Conservation (phyloP, 169 alveolate genomes). For the Sarcocystis neurona region DNA sequence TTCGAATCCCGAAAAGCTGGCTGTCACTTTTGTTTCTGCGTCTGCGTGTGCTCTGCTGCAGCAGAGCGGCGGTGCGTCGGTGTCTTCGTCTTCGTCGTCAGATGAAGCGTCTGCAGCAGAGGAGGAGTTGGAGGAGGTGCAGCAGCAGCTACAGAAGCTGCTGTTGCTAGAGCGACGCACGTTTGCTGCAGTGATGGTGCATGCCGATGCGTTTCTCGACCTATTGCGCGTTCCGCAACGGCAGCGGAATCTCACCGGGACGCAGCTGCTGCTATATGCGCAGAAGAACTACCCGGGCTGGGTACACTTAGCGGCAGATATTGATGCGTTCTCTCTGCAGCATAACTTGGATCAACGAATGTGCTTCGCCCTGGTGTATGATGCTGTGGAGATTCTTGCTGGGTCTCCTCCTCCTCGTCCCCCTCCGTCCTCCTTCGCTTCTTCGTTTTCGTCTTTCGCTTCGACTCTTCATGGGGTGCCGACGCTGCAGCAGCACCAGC, state of each 20-base stretch:
- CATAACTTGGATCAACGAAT: conserved; percentile 20
- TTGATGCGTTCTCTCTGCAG: conserved; percentile 43
- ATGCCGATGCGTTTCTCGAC: background rate
- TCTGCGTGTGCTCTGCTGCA: background rate
- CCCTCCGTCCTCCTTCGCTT: background rate
- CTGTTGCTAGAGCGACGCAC: background rate
- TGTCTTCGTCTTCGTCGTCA: background rate
- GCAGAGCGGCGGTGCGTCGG: background rate
- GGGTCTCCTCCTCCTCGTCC: background rate
- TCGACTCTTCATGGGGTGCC: no score
- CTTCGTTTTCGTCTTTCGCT: background rate
- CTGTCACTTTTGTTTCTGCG: background rate
- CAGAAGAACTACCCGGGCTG: conserved; percentile 43
- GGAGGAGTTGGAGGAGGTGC: background rate
- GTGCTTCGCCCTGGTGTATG: conserved; percentile 36
- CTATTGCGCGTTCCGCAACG: background rate
- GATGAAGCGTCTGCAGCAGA: background rate
- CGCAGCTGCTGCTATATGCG: conserved; percentile 47
- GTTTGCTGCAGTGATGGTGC: background rate
- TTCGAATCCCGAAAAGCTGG: no score
- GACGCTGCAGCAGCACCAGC: no score
- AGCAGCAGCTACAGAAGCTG: background rate
- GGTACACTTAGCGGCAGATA: conserved; percentile 21
- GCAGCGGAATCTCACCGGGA: background rate
- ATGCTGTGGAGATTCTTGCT: conserved; percentile 36